Percentiles rank a stretch among this genome's conserved stretches.
phyloP scores from a whole-genome alignment of 768 basidiomycete species.

The Suillus subluteus region DNA sequence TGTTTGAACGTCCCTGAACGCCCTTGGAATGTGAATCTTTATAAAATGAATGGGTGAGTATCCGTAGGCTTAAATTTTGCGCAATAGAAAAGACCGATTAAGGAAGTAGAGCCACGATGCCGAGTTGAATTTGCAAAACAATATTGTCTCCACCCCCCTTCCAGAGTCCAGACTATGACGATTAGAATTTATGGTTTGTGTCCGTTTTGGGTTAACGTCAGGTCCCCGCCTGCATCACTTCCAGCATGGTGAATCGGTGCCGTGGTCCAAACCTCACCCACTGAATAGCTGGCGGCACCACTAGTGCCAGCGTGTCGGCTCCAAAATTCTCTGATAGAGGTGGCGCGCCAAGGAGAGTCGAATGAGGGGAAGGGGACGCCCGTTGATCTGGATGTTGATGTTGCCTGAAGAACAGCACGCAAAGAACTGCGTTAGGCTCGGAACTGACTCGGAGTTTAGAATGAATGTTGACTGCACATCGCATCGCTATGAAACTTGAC shows the following conservation, averaged over 20 bases:
- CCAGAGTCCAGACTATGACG: too few species aligned
- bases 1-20: not conserved
- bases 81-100: not conserved
- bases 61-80: not conserved
- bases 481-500: constrained; percentile 40
- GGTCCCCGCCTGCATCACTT: too few species aligned
- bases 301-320: constrained; percentile 39
- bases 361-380: constrained; percentile 32
- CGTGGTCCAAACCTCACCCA: not conserved
- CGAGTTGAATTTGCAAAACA: not conserved
- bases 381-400: constrained; percentile 32
- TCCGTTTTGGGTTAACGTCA: too few species aligned
- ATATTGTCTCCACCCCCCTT: too few species aligned
- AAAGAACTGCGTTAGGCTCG: constrained; percentile 13
- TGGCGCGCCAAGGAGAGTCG: constrained; percentile 36
- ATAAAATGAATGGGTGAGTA: not conserved
- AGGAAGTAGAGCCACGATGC: not conserved
- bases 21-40: not conserved
- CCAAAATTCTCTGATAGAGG: constrained; percentile 44
- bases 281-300: constrained; percentile 36
- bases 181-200: too few species aligned
- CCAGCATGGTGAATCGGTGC: too few species aligned
- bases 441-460: constrained; percentile 40
- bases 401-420: constrained; percentile 32
- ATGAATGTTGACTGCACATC: constrained; percentile 50